Base-by-base conservation (phyloP, 768 basidiomycete species). In the Mycena kentingensis region DNA sequence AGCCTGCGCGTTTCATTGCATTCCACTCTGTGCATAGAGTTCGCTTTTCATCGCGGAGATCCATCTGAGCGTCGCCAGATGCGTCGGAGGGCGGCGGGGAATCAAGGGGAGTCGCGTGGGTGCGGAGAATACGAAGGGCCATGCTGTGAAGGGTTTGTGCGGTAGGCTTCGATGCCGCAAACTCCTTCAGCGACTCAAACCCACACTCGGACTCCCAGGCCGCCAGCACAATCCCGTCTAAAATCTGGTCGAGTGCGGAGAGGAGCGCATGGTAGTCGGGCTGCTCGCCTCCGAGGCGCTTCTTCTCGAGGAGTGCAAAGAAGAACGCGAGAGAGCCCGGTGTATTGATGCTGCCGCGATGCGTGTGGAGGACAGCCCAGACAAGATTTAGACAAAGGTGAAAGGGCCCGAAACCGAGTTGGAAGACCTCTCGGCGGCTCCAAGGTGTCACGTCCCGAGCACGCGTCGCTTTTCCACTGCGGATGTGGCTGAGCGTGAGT, bases 221-320 rank as follows among this genome's bases (percentile, higher is more conserved):
- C 54, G 69, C 60, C 0, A 75, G 56, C 1, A 75, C 29, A 1
- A 71, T 27, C 0, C 71, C 74, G 5, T 62, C 60, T 2, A 71
- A 58, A 6, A 75, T 68, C 31, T 75, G 71, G 6, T 49, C 64
- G 0, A 71, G 46, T 0, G 65, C 60, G 3, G 61, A 16, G 0
- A 69, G 35, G 0, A 73, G 59, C 0, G 70, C 64, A 24, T 74
- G 67, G 24, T 71, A 74, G 46, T 75, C 65, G 0, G 71, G 72
- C 3, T 73, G 64, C 19, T 71, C 57, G 0, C 56, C 45, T 4
- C 64, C 66, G 5, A 75, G 63, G 0, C 65, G 57, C 19, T 53
- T 52, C 41, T 72, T 72, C 15, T 72, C 64, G 0, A 76, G 56
- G 2, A 72, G 8, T 0, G 54, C 37, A 45, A 73, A 73, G 15